Percentiles rank a stretch among this genome's conserved stretches.
Evolutionary conservation across 192 early-diverging fungal species (phyloP).

Genomic region (Backusella liffmaniae): DNA sequence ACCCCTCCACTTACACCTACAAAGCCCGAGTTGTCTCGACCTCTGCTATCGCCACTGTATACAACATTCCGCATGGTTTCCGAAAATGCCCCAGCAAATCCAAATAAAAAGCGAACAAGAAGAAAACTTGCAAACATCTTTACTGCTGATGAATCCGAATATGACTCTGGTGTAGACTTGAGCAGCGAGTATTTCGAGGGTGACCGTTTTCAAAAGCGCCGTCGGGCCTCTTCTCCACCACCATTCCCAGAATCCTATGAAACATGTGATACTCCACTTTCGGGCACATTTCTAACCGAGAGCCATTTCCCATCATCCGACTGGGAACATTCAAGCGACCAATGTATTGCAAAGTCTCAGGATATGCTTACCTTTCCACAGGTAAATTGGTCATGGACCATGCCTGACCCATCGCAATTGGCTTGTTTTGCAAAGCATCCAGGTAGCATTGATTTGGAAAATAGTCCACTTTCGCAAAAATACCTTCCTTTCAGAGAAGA

Average conservation of each 20-base stretch:
- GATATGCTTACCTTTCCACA: background rate
- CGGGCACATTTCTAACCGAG: background rate
- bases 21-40: background rate
- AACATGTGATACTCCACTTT: background rate
- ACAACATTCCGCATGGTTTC: conserved; percentile 22
- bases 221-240: background rate
- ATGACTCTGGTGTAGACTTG: conserved; percentile 24
- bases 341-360: background rate
- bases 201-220: background rate
- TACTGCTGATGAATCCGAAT: conserved; percentile 15
- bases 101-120: background rate
- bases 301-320: background rate
- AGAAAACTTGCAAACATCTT: background rate
- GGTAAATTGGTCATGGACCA: background rate
- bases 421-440: background rate
- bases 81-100: background rate
- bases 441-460: background rate
- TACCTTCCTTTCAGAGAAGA: background rate
- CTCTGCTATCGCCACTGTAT: conserved; percentile 11
- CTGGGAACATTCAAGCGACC: background rate
- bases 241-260: background rate
- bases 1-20: background rate
- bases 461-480: background rate
- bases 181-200: conserved; percentile 6
- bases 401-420: too few relatives aligned